Base-by-base conservation (phyloP, 495 filamentous ascomycete species). In the Penicillium samsonianum region DNA sequence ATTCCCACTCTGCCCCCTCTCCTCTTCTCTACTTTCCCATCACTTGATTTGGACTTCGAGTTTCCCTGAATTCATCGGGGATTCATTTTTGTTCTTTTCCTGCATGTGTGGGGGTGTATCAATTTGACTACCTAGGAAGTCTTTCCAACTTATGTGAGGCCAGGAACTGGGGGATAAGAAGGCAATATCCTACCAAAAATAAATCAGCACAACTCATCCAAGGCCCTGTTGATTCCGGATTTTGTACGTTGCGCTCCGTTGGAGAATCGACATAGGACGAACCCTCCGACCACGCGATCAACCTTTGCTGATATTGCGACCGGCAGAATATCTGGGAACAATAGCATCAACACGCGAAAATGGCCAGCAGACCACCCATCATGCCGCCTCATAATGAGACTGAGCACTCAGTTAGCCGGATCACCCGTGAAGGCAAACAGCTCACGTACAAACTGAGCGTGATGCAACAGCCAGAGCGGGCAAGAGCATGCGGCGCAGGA, bases 401-500 rank as follows among this genome's bases (percentile, higher is more conserved):
- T 17, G 73, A 75, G 51, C 78, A 80, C 64, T 73, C 73, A 43
- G 75, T 79, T 63, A 84, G 80, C 50, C 84, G 93, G 38, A 73
- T 84, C 26, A 95, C 92, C 30, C 88, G 84, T 58, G 86, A 92
- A 59, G 91, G 91, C 50, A 87, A 87, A 65, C 84, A 83, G 52
- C 78, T 98, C 57, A 90, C 85, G 54, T 98, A 98, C 68, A 80
- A 82, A 62, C 69, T 96, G 74, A 86, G 80, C 60, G 91, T 98
- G 46, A 88, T 97, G 67, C 94, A 98, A 73, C 92, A 98, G 67
- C 94, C 94, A 1, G 87, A 95, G 74, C 88, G 92, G 58, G 94
- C 94, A n/a, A 82, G 94, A 80, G 94, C 94, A 25, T 98, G 94
- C 70, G 94, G 94, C 65, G 89, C 91, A 35, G 94, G 94, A 42